Evolutionary conservation across 805 yeast genomes (phyloP), one percentile per base, ranked within the genome.

Genomic region (Pichia eremophila): DNA sequence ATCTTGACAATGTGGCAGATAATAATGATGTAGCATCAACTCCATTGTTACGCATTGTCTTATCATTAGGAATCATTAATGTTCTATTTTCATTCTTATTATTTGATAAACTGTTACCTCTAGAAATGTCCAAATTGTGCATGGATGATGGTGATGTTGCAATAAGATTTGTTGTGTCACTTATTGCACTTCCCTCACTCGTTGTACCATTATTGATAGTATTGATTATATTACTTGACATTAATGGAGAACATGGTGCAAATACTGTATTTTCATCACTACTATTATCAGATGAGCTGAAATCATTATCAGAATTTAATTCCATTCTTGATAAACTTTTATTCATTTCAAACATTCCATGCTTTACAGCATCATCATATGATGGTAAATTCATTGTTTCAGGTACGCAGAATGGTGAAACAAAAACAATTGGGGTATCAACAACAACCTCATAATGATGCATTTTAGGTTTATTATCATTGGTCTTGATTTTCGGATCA

Each of bases 371-470:
- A 46, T 57, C 56, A 17, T 65, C 67, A 50, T 67, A 46, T 67
- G 77, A 46, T 62, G 75, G 64, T 65, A 68, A 58, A 60, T 74
- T 50, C 51, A 64, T 35, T 57, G 66, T 38, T 45, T 63, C 61
- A 39, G 54, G 57, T 11, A 54, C 58, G 48, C 59, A 63, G 53
- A 64, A 64, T 35, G 70, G 69, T 12, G 79, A 74, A n/a, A 77
- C 65, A 18, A 78, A 60, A 31, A 75, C 71, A 36, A 85, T 70
- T 0, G 93, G 93, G 0, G 91, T 83, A 58, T 85, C 93, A 38
- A 85, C 83, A 40, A 85, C 77, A 19, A 85, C 90, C 55, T 85
- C 95, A 57, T 81, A 85, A 60, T 85, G 90, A 56, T 83, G 88
- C 66, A 78, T 64, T 51, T 75, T 76, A 2, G 67, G 61, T 37